Conservation (phyloP, 768 basidiomycete genomes). For the Hypholoma sublateritium region DNA sequence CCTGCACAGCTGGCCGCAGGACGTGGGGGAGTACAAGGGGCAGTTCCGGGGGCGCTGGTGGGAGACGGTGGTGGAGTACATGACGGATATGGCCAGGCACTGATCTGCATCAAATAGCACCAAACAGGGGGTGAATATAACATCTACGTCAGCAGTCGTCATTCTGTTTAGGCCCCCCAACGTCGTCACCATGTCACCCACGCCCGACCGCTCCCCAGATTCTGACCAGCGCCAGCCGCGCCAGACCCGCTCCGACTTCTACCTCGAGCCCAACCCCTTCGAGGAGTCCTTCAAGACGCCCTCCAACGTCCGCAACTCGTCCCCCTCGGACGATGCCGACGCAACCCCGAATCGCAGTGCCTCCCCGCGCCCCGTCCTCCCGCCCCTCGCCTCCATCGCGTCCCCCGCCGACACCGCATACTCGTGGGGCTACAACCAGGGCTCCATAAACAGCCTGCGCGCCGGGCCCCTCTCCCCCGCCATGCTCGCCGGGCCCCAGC, state of each 20-base stretch:
- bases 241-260: slow-evolving; percentile 64
- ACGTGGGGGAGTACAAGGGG: slow-evolving; percentile 54
- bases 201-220: slow-evolving; percentile 33
- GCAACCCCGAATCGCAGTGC: slow-evolving; percentile 33
- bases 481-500: slow-evolving; percentile 89
- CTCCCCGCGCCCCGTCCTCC: slow-evolving; percentile 73
- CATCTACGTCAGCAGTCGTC: slow-evolving; percentile 54
- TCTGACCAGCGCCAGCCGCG: slow-evolving; percentile 26
- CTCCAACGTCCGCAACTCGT: slow-evolving; percentile 49
- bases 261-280: slow-evolving; percentile 88
- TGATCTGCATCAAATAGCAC: slow-evolving; percentile 34
- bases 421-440: slow-evolving; percentile 65
- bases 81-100: slow-evolving; percentile 26
- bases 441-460: slow-evolving; percentile 75
- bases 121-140: slow-evolving; percentile 44
- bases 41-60: slow-evolving; percentile 31
- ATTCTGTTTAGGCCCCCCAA: slow-evolving; percentile 39
- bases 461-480: slow-evolving; percentile 94
- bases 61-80: slow-evolving; percentile 33
- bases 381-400: slow-evolving; percentile 77
- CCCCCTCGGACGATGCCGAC: slow-evolving; percentile 27
- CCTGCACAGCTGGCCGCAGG: slow-evolving; percentile 63
- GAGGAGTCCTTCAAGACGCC: slow-evolving; percentile 87
- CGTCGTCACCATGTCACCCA: slow-evolving; percentile 41
- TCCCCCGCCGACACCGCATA: slow-evolving; percentile 66